These are phyloP conservation scores for Ashbya aceris DNA, from an alignment of 1,139 yeast species.

Conservation along the genomic window DNA sequence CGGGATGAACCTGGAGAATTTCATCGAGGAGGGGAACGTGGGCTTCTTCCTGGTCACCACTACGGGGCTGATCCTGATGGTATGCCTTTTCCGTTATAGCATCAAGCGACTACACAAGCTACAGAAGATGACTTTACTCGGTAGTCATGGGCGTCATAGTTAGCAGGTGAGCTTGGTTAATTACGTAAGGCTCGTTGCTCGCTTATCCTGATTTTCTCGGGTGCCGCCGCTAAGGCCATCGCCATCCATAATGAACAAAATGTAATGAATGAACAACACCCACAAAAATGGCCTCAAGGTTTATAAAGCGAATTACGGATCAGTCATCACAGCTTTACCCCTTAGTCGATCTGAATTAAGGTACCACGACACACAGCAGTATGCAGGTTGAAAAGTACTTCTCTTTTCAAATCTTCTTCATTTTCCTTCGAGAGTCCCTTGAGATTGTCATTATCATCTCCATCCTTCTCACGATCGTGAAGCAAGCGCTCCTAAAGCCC, in stretches of 20 bases:
- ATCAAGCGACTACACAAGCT: constrained; percentile 34
- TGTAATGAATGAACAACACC: too few relatives aligned
- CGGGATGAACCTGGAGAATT: constrained; percentile 75
- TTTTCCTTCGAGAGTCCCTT: constrained; percentile 79
- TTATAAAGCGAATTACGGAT: too few relatives aligned
- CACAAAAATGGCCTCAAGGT: too few relatives aligned
- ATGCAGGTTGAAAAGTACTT: constrained; percentile 28
- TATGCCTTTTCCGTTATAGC: constrained; percentile 32
- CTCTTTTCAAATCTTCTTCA: constrained; percentile 55
- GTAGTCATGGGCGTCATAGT: background rate
- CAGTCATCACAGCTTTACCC: too few relatives aligned
- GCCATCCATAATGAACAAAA: too few relatives aligned
- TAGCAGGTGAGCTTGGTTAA: background rate
- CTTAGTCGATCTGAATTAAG: background rate
- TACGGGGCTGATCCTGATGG: constrained; percentile 18
- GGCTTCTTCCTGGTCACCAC: constrained; percentile 42
- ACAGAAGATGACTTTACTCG: constrained; percentile 25
- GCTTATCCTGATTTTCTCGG: background rate
- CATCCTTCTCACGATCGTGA: constrained; percentile 78
- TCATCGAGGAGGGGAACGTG: constrained; percentile 53
- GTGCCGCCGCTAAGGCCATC: background rate
- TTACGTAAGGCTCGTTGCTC: background rate
- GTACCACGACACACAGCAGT: constrained; percentile 1
- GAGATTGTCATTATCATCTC: constrained; percentile 89
- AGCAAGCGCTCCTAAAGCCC: constrained; percentile 41